Percentiles rank a stretch among this genome's conserved stretches.
phyloP scores from a whole-genome alignment of 176 grass and related monocot genomes.

The Alopecurus myosuroides region DNA sequence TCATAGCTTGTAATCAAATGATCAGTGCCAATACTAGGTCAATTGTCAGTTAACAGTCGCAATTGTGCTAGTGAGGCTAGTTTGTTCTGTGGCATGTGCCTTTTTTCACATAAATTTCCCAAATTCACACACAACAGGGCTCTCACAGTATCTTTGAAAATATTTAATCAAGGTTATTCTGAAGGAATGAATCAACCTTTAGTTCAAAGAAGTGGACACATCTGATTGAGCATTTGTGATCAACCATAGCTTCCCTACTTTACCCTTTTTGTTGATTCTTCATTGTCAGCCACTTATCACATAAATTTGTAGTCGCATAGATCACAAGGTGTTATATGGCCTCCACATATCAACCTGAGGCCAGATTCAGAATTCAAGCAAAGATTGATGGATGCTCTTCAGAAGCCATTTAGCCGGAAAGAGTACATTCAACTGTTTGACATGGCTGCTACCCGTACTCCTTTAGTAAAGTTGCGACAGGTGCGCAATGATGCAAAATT shows the following conservation, averaged over 20 bases:
- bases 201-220: neutral
- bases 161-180: neutral
- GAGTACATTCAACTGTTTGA: slow-evolving; percentile 51
- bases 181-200: neutral
- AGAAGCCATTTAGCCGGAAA: slow-evolving; percentile 41
- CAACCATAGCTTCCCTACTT: neutral
- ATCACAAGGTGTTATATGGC: slow-evolving; percentile 35
- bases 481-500: slow-evolving; percentile 43
- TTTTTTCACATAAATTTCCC: neutral
- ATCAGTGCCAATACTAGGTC: neutral
- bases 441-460: slow-evolving; percentile 27
- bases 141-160: neutral
- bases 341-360: slow-evolving; percentile 41
- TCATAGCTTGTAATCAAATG: neutral
- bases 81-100: neutral
- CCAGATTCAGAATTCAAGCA: slow-evolving; percentile 60
- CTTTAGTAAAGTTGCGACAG: slow-evolving; percentile 48
- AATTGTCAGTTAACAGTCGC: neutral
- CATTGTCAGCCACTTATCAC: neutral
- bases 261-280: neutral
- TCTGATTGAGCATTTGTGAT: neutral
- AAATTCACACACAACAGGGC: neutral
- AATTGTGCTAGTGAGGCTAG: neutral
- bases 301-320: neutral
- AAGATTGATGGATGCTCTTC: slow-evolving; percentile 49